Evolutionary conservation across 2,329 filamentous ascomycete genomes (phyloP).

Genomic region (Aschersonia sp.): DNA sequence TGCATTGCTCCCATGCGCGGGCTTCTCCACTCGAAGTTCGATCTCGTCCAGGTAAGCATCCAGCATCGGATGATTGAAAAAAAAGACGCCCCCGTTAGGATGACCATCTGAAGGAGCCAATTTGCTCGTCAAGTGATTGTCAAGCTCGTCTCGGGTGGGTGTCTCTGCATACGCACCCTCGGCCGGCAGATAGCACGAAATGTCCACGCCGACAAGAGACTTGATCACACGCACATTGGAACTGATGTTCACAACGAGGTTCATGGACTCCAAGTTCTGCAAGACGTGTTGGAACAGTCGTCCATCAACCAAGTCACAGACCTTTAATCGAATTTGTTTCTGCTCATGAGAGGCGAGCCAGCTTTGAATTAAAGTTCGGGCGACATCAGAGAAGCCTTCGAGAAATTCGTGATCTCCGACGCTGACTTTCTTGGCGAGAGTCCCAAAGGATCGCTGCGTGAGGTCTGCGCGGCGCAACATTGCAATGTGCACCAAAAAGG

Average conservation of each 20-base stretch:
- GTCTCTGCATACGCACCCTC: not conserved
- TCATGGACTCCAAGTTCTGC: not conserved
- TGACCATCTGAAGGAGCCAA: not conserved
- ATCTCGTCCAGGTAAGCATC: not conserved
- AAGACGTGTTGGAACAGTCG: not conserved
- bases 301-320: not conserved
- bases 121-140: not conserved
- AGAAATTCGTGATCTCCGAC: not conserved
- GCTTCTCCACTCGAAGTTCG: not conserved
- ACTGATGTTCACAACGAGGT: not conserved
- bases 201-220: constrained; percentile 26
- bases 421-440: not conserved
- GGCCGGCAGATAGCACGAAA: constrained; percentile 10
- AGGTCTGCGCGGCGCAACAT: not conserved
- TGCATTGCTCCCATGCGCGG: not conserved
- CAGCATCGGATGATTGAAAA: not conserved
- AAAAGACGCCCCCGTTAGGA: not conserved
- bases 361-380: not conserved
- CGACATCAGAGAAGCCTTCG: not conserved
- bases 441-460: not conserved
- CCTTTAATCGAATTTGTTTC: not conserved
- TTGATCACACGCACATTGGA: constrained; percentile 2
- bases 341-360: constrained; percentile 21
- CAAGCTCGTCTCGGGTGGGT: not conserved
- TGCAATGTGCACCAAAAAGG: not conserved